These are phyloP conservation scores for Nitzschia sp. DNA, from an alignment of 108 stramenopile species.

Conservation along the genomic window DNA sequence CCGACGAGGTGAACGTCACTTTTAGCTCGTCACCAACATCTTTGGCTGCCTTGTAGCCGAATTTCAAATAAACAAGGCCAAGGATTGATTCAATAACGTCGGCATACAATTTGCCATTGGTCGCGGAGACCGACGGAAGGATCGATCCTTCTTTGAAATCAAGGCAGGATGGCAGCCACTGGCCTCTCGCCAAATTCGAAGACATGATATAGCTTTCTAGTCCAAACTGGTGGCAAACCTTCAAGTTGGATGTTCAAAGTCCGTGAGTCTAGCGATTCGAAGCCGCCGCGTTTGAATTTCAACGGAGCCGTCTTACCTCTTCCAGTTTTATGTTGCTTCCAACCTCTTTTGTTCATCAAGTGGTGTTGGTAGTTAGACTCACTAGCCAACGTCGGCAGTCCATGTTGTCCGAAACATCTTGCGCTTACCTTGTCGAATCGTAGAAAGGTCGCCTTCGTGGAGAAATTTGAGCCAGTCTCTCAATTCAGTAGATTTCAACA, in stretches of 20 bases:
- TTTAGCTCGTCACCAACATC: slow-evolving; percentile 47
- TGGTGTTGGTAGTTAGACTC: too few species aligned
- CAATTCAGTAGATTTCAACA: slow-evolving; percentile 37
- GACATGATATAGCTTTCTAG: slow-evolving; percentile 45
- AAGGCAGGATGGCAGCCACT: slow-evolving; percentile 51
- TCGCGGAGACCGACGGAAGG: not conserved
- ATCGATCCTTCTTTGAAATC: slow-evolving; percentile 18
- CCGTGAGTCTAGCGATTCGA: too few species aligned
- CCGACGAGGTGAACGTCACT: slow-evolving; percentile 36
- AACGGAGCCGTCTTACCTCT: too few species aligned
- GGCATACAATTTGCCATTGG: slow-evolving; percentile 40
- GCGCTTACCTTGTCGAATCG: slow-evolving; percentile 47
- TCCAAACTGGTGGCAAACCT: slow-evolving; percentile 29
- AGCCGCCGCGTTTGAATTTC: too few species aligned
- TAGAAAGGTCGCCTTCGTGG: slow-evolving; percentile 60
- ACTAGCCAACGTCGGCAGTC: too few species aligned
- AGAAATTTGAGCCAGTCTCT: slow-evolving; percentile 36
- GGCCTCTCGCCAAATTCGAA: slow-evolving; percentile 32
- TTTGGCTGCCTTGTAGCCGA: slow-evolving; percentile 37
- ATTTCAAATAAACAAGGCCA: slow-evolving; percentile 52
- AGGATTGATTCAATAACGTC: slow-evolving; percentile 66
- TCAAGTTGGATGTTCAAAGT: too few species aligned
- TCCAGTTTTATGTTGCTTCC: slow-evolving; percentile 3
- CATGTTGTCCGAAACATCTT: too few species aligned
- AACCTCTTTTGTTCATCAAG: too few species aligned